Evolutionary conservation across 768 basidiomycete species (phyloP).

Genomic region (Rhizopogon vinicolor): DNA sequence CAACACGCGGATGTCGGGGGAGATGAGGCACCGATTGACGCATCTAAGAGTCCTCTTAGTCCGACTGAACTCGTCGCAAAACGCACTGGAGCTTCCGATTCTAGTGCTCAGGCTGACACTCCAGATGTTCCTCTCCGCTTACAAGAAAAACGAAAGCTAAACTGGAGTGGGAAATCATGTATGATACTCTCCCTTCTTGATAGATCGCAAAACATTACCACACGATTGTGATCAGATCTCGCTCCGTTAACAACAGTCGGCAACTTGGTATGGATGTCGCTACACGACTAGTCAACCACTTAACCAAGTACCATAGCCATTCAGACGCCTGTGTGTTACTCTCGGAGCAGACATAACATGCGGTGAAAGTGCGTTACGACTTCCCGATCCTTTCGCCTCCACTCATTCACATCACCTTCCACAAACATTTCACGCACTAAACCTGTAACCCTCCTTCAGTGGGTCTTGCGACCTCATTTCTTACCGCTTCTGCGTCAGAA

Average conservation of each 20-base stretch:
- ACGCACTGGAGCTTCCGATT: slow-evolving; percentile 31
- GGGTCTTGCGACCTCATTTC: slow-evolving; percentile 91
- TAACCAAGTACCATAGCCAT: slow-evolving; percentile 52
- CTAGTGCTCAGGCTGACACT: slow-evolving; percentile 40
- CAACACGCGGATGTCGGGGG: slow-evolving; percentile 6
- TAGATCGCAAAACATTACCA: slow-evolving; percentile 24
- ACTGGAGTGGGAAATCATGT: slow-evolving; percentile 90
- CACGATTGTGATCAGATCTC: slow-evolving; percentile 35
- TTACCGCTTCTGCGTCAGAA: slow-evolving; percentile 86
- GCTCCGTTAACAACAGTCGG: slow-evolving; percentile 93
- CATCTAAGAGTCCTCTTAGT: neutral
- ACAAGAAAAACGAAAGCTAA: slow-evolving; percentile 79
- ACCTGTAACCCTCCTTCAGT: slow-evolving; percentile 39
- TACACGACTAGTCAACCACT: neutral
- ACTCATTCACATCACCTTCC: neutral
- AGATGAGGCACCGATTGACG: slow-evolving; percentile 1
- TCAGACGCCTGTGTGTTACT: slow-evolving; percentile 81
- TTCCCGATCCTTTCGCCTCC: neutral
- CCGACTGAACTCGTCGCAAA: slow-evolving; percentile 19
- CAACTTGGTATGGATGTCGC: slow-evolving; percentile 62
- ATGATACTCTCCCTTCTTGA: slow-evolving; percentile 17
- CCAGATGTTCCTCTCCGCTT: slow-evolving; percentile 71
- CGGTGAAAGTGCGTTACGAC: slow-evolving; percentile 67
- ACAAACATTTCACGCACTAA: neutral
- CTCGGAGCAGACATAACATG: slow-evolving; percentile 94